phyloP scores from a whole-genome alignment of 2,329 filamentous ascomycete genomes.

The Hymenoscyphus linearis region DNA sequence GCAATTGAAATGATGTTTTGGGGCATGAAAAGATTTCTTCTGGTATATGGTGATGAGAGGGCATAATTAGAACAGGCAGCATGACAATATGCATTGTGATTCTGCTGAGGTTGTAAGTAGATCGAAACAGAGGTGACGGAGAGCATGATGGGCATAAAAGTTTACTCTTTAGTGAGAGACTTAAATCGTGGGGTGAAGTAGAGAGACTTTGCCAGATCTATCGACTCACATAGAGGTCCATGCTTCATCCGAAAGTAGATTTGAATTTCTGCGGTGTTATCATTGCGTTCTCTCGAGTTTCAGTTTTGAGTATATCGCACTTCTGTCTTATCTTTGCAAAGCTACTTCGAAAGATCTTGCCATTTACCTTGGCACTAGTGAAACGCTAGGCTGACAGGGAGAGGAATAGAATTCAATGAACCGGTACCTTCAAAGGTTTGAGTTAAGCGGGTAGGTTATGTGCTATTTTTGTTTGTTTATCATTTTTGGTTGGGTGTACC shows the following conservation, averaged over 20 bases:
- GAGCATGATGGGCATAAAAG: not conserved
- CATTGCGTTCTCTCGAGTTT: not conserved
- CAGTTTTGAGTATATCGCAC: not conserved
- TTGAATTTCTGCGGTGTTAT: not conserved
- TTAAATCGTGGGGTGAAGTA: not conserved
- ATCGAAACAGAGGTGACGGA: not conserved
- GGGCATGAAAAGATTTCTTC: conserved; percentile 4
- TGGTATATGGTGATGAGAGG: not conserved
- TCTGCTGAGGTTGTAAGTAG: not conserved
- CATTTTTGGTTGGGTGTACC: too few species aligned
- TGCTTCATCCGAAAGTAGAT: not conserved
- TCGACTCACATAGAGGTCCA: not conserved
- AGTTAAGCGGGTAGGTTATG: too few species aligned
- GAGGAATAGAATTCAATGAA: too few species aligned
- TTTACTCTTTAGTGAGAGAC: not conserved
- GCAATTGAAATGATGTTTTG: conserved; percentile 2
- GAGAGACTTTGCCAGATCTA: not conserved
- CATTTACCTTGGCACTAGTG: too few species aligned
- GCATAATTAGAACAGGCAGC: too few species aligned
- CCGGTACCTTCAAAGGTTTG: too few species aligned
- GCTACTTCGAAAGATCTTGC: too few species aligned
- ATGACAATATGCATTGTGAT: not conserved
- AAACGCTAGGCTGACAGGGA: too few species aligned
- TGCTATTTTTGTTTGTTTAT: too few species aligned
- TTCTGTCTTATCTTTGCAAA: not conserved